Evolutionary conservation across 2,329 filamentous ascomycete species (phyloP).

Genomic region (Trematosphaeria pertusa): DNA sequence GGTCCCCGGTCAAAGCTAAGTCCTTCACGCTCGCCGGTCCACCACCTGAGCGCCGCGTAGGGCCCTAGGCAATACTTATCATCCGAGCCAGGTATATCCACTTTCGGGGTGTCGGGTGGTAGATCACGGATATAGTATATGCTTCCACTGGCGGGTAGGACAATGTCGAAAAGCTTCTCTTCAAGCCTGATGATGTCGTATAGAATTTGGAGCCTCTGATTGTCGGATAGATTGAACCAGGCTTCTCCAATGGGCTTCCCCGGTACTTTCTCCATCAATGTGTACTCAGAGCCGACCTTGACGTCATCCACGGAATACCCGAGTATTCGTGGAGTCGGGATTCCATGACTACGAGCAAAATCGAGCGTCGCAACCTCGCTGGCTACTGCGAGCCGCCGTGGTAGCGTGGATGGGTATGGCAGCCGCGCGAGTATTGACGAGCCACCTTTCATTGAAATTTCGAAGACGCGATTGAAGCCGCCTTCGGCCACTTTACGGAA

Average conservation of each 20-base stretch:
- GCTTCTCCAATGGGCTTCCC: conserved; percentile 27
- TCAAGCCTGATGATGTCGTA: conserved; percentile 27
- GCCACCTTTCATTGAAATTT: conserved; percentile 36
- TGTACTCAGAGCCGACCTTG: conserved; percentile 37
- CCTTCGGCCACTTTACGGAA: conserved; percentile 46
- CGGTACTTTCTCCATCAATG: conserved; percentile 38
- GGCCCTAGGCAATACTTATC: conserved; percentile 31
- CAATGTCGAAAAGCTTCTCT: conserved; percentile 23
- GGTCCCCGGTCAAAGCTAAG: conserved; percentile 30
- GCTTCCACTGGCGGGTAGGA: conserved; percentile 31
- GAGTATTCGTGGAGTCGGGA: conserved; percentile 34
- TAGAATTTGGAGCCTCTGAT: conserved; percentile 26
- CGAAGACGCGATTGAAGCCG: conserved; percentile 46
- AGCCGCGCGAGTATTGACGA: conserved; percentile 38
- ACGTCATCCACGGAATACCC: conserved; percentile 28
- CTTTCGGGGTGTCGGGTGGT: conserved; percentile 1
- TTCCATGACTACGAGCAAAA: conserved; percentile 33
- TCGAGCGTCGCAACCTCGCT: conserved; percentile 49
- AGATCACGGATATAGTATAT: conserved; percentile 29
- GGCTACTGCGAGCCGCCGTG: conserved; percentile 38
- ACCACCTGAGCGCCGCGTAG: conserved; percentile 24
- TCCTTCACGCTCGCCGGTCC: conserved; percentile 23
- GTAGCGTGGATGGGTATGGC: conserved; percentile 41
- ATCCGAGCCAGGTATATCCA: conserved; percentile 19
- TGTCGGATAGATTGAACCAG: conserved; percentile 28